Conservation (phyloP, 495 filamentous ascomycete genomes). For the Cryomyces minteri region DNA sequence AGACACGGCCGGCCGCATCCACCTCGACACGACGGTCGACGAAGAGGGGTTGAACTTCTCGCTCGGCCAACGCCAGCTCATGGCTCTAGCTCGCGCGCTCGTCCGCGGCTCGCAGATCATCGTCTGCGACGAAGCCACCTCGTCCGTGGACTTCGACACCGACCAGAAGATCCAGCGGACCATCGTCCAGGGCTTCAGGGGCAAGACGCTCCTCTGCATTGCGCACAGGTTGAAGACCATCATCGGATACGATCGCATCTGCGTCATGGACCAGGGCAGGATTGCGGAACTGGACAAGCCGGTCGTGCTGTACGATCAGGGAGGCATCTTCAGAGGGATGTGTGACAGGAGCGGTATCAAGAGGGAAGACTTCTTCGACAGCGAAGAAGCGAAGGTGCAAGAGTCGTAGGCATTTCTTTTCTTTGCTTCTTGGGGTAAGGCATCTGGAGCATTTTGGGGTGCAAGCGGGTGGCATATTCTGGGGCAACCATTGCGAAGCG, state of each 20-base stretch:
- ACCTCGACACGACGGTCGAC: conserved; percentile 71
- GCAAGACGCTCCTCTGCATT: conserved; percentile 83
- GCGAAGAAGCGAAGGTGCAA: conserved; percentile 8
- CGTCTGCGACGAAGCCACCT: conserved; percentile 90
- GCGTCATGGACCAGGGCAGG: conserved; percentile 76
- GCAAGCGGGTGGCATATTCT: no score
- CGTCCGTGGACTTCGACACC: conserved; percentile 86
- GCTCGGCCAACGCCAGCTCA: conserved; percentile 87
- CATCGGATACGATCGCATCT: conserved; percentile 86
- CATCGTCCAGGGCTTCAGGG: conserved; percentile 71
- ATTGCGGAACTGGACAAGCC: conserved; percentile 82
- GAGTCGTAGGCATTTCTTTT: no score
- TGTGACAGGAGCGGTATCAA: conserved; percentile 79
- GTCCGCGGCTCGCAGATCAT: conserved; percentile 80
- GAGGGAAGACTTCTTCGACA: conserved; percentile 57
- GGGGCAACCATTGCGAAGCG: no score
- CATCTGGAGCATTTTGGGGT: no score
- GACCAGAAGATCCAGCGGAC: conserved; percentile 89
- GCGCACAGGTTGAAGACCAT: conserved; percentile 88
- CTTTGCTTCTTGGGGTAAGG: no score
- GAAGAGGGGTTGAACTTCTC: conserved; percentile 94
- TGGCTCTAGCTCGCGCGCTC: conserved; percentile 81
- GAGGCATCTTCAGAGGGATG: conserved; percentile 75
- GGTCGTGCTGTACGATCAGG: conserved; percentile 40
- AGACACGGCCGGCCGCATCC: conserved; percentile 39